These are phyloP conservation scores for Penicillium sp. DNA, from an alignment of 2,329 filamentous ascomycete species.

Conservation along the genomic window DNA sequence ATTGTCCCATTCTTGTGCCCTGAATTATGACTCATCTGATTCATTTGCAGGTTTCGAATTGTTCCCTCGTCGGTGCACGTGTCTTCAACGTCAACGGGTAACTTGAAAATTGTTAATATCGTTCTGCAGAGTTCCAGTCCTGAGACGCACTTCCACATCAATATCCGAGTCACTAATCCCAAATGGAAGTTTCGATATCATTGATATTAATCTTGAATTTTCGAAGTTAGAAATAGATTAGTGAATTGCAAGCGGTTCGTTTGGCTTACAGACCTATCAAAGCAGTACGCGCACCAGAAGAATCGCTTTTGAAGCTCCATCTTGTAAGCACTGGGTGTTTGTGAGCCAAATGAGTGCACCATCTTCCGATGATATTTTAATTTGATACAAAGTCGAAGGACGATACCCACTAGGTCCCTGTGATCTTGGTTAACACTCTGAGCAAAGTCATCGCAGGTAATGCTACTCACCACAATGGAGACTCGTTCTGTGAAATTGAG, in stretches of 20 bases:
- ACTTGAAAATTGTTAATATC: slow-evolving; percentile 6
- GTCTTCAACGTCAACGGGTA: slow-evolving; percentile 20
- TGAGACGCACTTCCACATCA: slow-evolving; percentile 15
- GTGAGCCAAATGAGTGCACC: neutral
- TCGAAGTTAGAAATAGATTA: neutral
- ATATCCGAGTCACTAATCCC: slow-evolving; percentile 24
- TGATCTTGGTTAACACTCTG: neutral
- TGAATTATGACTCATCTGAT: slow-evolving; percentile 14
- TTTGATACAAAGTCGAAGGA: slow-evolving; percentile 22
- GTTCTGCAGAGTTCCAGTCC: neutral
- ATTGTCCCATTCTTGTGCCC: neutral
- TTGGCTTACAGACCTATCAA: slow-evolving; percentile 17
- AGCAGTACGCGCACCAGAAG: slow-evolving; percentile 28
- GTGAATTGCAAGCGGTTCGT: neutral
- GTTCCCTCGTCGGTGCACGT: slow-evolving; percentile 15
- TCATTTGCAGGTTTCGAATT: slow-evolving; percentile 16
- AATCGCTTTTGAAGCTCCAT: slow-evolving; percentile 24
- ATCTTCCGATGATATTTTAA: slow-evolving; percentile 20
- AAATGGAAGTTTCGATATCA: slow-evolving; percentile 21
- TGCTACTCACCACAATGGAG: slow-evolving; percentile 18
- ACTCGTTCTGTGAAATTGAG: slow-evolving; percentile 7
- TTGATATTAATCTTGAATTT: slow-evolving; percentile 12
- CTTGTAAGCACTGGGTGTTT: slow-evolving; percentile 10
- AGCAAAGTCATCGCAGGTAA: neutral
- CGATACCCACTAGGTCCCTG: slow-evolving; percentile 22